Base-by-base conservation (phyloP, 2,329 filamentous ascomycete species). In the Drechslera avenae region DNA sequence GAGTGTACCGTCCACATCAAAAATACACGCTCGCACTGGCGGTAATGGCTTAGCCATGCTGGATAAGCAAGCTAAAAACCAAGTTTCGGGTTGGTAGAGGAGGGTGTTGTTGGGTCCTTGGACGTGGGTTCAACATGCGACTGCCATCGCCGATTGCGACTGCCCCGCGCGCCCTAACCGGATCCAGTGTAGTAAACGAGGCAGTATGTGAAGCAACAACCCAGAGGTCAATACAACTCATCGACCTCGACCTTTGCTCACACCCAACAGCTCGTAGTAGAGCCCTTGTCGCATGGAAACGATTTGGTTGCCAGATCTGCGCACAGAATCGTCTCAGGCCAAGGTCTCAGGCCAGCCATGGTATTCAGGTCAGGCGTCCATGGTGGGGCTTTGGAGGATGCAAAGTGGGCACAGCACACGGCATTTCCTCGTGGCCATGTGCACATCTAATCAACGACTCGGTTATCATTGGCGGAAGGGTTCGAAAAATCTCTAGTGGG, bases 1-100 rank as follows among this genome's bases (percentile, higher is more conserved):
- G 39, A 73, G 66, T 5, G 69, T 62, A 2, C 70, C 69, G 39
- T 73, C 70, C 50, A 73, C 56, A 53, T 73, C 69, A 35, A 73
- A 73, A 39, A 73, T 72, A 52, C 66, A 71, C 37, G 69, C 69
- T 17, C 69, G 63, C 21, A 71, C 53, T 30, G 60, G 56, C 2
- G 57, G 63, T 5, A 59, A 58, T 3, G 13, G 19, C 14, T 39
- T 34, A 19, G 26, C 32, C 48, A 51, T 51, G 8, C 19, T 6
- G 13, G 3, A 18, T 7, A 37, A 7, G 21, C n/a, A n/a, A 7
- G 4, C 28, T 13, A 4, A 17, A 16, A 21, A 10, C 9, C 10
- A 2, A 10, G 9, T 18, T 7, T 30, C 17, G 8, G 18, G n/a
- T 23, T 12, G 10, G 28, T 9, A 6, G 21, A 17, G 10, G 39